Evolutionary conservation across 2,329 filamentous ascomycete species (phyloP), one percentile per base, ranked within the genome.

Genomic region (Penicillium expansum): DNA sequence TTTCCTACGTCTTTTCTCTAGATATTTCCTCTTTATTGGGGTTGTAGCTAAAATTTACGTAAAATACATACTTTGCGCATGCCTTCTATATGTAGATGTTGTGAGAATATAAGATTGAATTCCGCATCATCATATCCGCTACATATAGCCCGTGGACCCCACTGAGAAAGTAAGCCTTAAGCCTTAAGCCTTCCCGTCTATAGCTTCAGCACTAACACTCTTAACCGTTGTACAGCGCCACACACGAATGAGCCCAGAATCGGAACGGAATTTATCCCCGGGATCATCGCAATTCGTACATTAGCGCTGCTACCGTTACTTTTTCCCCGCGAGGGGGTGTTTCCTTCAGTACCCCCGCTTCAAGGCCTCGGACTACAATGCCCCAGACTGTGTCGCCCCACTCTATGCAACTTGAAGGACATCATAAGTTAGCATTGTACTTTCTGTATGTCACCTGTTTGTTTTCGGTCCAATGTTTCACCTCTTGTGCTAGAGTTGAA

Each of bases 281-380:
- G 24, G 24, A 24, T 24, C 24, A 24, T 2, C 51, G 39, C n/a
- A 10, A 42, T 42, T 48, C 51, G 48, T 52, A 41, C 56, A 51
- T 58, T 52, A 49, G 37, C 48, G 53, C 44, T 65, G 54, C 57
- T 58, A 66, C 62, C 57, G 63, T 65, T 66, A 59, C 63, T 43
- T 62, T 53, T 41, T 48, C 39, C 57, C 52, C 54, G 38, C 45
- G 42, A 30, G 52, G 52, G 42, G 24, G 24, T 24, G 24, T 24
- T 24, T 24, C 3, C 3, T 24, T 3, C 3, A 5, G 24, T 24
- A 24, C 24, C 24, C 24, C 24, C 24, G 24, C 24, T 24, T 24
- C 24, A 24, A 3, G 3, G 24, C 5, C 24, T 24, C 24, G 24
- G 24, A 24, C 24, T 24, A 24, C 24, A 24, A 24, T 24, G 5